Evolutionary conservation across 2,329 filamentous ascomycete genomes (phyloP), one percentile per base, ranked within the genome.

Genomic region (Periconia sp.): DNA sequence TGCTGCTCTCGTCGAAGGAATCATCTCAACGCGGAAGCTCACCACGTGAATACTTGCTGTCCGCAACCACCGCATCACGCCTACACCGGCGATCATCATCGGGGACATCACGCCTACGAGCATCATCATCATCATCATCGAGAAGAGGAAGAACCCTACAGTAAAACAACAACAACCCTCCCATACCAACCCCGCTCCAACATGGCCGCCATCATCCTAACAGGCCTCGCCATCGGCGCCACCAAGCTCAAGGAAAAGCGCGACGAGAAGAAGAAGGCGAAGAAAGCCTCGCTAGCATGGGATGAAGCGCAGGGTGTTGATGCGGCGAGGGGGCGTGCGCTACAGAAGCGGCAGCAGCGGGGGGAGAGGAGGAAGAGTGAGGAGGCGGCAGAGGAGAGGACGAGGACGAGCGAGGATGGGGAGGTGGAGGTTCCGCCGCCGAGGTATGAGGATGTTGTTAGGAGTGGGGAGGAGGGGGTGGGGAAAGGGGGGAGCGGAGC

Each of bases 401-500:
- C 31, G 15, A 16, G 32, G 8, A 24, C 23, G 15, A 28, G 31
- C 25, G 31, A 29, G 22, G 30, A 35, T 12, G 40, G 17, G 11
- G 34, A 28, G 6, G 26, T 22, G 12, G 22, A 25, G 23, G 6
- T 17, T 6, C 34, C 41, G 18, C 41, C 41, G 23, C 41, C 41
- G 30, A 38, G 41, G 6, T 44, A 44, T 35, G 41, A 44, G 23
- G 41, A 44, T 23, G 41, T 30, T 30, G 35, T 44, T 24, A 10
- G 35, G n/a, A 30, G 24, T n/a, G n/a, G n/a, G n/a, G 16, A 10
- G 17, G 12, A 13, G 12, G n/a, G 18, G n/a, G n/a, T 5, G 17
- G 11, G 17, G 17, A 9, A 34, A 21, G 13, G 18, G 17, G 5
- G 8, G 12, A 21, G 17, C 5, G 17, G 29, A 31, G 7, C 4